These are phyloP conservation scores for Penicillium antarcticum DNA, from an alignment of 495 filamentous ascomycete species.

Conservation along the genomic window DNA sequence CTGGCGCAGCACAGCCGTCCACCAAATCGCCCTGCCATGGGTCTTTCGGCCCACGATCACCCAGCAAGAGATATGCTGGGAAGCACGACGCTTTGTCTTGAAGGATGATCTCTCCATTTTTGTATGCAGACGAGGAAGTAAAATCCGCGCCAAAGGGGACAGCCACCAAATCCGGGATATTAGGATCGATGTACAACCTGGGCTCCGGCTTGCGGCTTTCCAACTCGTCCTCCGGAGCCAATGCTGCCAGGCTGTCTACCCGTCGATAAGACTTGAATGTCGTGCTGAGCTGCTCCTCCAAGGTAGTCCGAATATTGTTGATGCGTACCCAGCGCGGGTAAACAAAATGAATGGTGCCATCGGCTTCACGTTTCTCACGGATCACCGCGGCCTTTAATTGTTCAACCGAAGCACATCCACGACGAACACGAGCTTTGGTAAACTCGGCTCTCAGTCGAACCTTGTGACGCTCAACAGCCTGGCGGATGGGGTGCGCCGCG, in stretches of 20 bases:
- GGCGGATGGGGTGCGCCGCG: slow-evolving; percentile 68
- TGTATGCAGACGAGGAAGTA: slow-evolving; percentile 66
- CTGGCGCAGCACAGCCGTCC: slow-evolving; percentile 89
- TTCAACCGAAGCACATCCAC: slow-evolving; percentile 62
- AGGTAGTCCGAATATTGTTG: slow-evolving; percentile 69
- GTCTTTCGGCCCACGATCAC: slow-evolving; percentile 31
- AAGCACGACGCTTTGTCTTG: slow-evolving; percentile 98
- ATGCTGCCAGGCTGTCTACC: slow-evolving; percentile 43
- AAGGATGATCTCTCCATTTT: slow-evolving; percentile 72
- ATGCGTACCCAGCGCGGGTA: slow-evolving; percentile 88
- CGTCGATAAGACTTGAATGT: slow-evolving; percentile 61
- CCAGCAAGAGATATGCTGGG: slow-evolving; percentile 74
- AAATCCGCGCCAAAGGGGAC: slow-evolving; percentile 67
- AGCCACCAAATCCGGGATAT: slow-evolving; percentile 82
- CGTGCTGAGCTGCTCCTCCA: slow-evolving; percentile 63
- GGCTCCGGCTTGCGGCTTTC: slow-evolving; percentile 23
- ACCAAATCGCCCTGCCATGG: slow-evolving; percentile 64
- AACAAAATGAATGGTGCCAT: slow-evolving; percentile 21
- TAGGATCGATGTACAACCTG: slow-evolving; percentile 60
- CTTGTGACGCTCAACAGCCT: slow-evolving; percentile 75
- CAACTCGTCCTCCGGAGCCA: slow-evolving; percentile 25
- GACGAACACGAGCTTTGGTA: slow-evolving; percentile 68
- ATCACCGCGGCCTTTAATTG: slow-evolving; percentile 57
- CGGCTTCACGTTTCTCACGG: slow-evolving; percentile 29
- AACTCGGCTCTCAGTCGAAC: slow-evolving; percentile 78